phyloP scores from a whole-genome alignment of 2,329 filamentous ascomycete species.

The Aureobasidium sp. region DNA sequence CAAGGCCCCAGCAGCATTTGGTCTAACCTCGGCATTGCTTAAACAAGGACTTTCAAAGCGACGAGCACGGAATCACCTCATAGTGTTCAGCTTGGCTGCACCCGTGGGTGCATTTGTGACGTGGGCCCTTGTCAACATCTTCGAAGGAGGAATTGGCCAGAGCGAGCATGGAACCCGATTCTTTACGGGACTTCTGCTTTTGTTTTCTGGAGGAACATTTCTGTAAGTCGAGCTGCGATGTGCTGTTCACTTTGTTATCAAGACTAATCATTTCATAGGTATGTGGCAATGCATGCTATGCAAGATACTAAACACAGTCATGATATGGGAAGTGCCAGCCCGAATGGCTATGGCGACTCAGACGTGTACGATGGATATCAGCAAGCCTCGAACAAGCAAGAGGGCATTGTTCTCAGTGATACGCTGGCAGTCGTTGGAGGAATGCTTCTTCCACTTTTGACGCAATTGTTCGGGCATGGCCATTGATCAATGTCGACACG shows the following conservation, averaged over 20 bases:
- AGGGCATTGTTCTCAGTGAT: constrained; percentile 31
- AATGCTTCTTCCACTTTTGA: constrained; percentile 71
- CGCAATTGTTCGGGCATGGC: constrained; percentile 65
- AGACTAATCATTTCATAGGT: constrained; percentile 46
- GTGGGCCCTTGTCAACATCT: constrained; percentile 68
- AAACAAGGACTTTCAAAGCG: constrained; percentile 89
- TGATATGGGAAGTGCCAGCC: constrained; percentile 40
- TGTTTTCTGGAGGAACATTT: constrained; percentile 97
- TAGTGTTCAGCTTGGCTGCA: constrained; percentile 86
- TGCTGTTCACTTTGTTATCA: neutral
- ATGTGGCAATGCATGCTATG: constrained; percentile 98
- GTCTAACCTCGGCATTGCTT: constrained; percentile 79
- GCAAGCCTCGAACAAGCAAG: constrained; percentile 13
- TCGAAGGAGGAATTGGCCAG: constrained; percentile 55
- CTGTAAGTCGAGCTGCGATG: constrained; percentile 53
- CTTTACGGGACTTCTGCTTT: constrained; percentile 84
- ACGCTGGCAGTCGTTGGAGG: constrained; percentile 65
- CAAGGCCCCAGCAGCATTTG: constrained; percentile 93
- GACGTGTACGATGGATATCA: constrained; percentile 18
- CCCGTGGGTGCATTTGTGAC: constrained; percentile 79
- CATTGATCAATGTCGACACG: constrained; percentile 35
- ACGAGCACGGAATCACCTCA: constrained; percentile 72
- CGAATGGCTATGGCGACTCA: constrained; percentile 35
- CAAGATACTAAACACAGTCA: constrained; percentile 55
- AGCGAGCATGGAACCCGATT: constrained; percentile 61